These are phyloP conservation scores for Sporormia fimetaria DNA, from an alignment of 495 filamentous ascomycete species.

Conservation along the genomic window DNA sequence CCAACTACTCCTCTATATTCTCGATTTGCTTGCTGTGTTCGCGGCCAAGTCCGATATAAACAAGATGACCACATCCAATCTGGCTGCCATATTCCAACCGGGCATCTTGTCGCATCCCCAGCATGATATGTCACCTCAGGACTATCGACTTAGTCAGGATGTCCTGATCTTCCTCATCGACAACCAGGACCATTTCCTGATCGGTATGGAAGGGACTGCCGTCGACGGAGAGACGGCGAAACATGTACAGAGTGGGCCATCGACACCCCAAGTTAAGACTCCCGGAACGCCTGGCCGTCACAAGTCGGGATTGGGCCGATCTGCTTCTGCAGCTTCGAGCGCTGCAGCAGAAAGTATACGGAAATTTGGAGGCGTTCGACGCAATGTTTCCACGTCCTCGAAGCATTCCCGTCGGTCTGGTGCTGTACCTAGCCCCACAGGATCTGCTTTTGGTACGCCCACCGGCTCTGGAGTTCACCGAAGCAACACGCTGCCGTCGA, in stretches of 20 bases:
- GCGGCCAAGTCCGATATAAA: conserved; percentile 95
- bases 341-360: conserved; percentile 75
- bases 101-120: conserved; percentile 86
- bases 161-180: conserved; percentile 97
- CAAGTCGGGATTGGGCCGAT: conserved; percentile 52
- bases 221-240: conserved; percentile 79
- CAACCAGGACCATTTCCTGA: conserved; percentile 63
- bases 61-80: conserved; percentile 86
- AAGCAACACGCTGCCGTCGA: conserved; percentile 93
- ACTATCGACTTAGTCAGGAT: conserved; percentile 91
- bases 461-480: conserved; percentile 59
- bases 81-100: conserved; percentile 97
- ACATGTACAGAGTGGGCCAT: conserved; percentile 58
- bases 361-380: conserved; percentile 61
- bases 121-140: conserved; percentile 88
- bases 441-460: conserved; percentile 46
- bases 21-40: conserved; percentile 96
- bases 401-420: conserved; percentile 63
- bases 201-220: conserved; percentile 87
- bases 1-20: conserved; percentile 89
- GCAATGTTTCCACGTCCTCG: conserved; percentile 66
- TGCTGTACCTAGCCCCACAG: conserved; percentile 57
- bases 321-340: conserved; percentile 69
- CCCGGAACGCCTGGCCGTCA: conserved; percentile 45
- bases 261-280: conserved; percentile 42